Conservation (phyloP, 108 stramenopile species). For the Epithemia pelagica region DNA sequence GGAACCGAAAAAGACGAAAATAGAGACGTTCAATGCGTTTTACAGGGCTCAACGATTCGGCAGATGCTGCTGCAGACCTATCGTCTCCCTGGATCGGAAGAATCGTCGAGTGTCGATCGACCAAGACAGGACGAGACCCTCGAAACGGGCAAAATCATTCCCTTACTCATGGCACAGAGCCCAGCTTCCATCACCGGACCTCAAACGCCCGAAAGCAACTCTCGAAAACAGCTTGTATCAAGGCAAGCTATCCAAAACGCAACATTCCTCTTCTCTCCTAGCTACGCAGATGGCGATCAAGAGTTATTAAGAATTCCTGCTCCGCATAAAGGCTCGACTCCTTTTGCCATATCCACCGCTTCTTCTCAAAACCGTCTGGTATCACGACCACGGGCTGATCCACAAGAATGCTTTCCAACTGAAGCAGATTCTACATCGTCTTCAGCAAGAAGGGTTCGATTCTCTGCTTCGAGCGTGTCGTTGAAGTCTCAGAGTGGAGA, state of each 20-base stretch:
- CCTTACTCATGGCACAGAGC: no score
- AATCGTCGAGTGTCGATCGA: no score
- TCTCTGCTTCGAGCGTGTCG: not conserved
- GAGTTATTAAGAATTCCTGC: not conserved
- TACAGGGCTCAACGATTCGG: not conserved
- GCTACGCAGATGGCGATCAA: slow-evolving; percentile 10
- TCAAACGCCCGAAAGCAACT: not conserved
- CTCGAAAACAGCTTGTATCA: slow-evolving; percentile 19
- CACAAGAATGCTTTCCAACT: not conserved
- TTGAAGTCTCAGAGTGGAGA: no score
- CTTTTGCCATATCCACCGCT: slow-evolving; percentile 27
- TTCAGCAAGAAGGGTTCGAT: not conserved
- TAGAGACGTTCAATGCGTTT: not conserved
- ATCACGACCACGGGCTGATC: not conserved
- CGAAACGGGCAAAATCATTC: no score
- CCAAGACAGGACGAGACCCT: no score
- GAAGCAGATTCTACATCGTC: not conserved
- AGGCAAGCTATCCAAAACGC: slow-evolving; percentile 29
- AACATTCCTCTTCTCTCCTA: slow-evolving; percentile 32
- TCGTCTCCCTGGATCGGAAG: no score
- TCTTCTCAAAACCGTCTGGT: slow-evolving; percentile 28
- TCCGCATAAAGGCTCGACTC: not conserved
- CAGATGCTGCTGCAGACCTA: not conserved
- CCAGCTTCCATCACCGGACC: no score
- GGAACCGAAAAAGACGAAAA: no score